Evolutionary conservation across 345 rosid species (phyloP), one percentile per base, ranked within the genome.

Genomic region (Salix dunnii): DNA sequence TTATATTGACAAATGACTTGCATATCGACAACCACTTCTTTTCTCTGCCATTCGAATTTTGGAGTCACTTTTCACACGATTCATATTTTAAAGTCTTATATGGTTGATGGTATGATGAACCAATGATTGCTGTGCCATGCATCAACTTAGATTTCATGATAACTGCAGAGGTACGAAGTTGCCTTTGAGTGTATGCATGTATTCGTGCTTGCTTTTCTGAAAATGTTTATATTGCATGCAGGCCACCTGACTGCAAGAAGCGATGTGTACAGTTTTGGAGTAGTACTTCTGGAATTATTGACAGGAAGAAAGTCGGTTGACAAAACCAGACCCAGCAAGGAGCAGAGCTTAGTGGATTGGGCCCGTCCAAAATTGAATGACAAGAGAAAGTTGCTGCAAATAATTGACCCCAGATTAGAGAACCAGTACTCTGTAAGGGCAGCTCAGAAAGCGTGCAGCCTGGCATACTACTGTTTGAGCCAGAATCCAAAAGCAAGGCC

Each of bases 401-500:
- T 96, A 85, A 88, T 93, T 42, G 99, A 96, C 85, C 98, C 94
- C 23, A 88, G 94, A 83, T 84, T 93, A 85, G 94, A 91, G 82
- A 86, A 85, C 77, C 99, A 93, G 80, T 93, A 96, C 85, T 91
- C 96, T 2, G 91, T 90, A 70, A 88, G 91, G 78, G 98, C 98
- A 76, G 98, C 97, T 30, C 96, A 91, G 83, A 96, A 91, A 81
- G 97, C 99, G 31, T 93, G 97, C 89, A 93, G 96, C 86, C 82
- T 95, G 87, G 99, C 98, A 2, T 93, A 90, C 82, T 93, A 93
- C 76, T 93, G 98, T 84, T 86, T 93, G 67, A 93, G 97, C 86
- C 99, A 90, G 82, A 95, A 95, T 82, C 98, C 98, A 3, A 95
- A 95, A 85, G 99, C 99, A 49, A 91, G 98, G 79, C 99, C 99